Base-by-base conservation (phyloP, 1,284 basidiomycete genomes). In the Porogramme epimiltina region DNA sequence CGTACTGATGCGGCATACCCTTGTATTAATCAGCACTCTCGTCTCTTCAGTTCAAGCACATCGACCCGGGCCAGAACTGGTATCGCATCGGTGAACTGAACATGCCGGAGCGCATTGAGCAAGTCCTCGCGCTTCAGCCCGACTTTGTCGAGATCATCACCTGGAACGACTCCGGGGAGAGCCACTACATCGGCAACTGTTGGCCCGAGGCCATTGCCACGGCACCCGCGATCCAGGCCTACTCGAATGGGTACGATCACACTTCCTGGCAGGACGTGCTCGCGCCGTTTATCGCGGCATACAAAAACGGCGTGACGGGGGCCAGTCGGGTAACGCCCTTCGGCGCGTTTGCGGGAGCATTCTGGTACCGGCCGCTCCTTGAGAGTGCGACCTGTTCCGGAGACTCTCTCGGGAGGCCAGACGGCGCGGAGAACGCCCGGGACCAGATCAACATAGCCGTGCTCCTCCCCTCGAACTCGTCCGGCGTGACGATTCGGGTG, bases 181-280 rank as follows among this genome's bases (percentile, higher is more conserved):
- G 64, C 22, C 68, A 70, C 62, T 71, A 70, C 57, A 65, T 71
- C 45, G 87, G 84, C 6, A 51, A 55, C 43, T 43, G 43, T 43
- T 55, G 49, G 45, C 54, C 54, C 38, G 49, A 55, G 45, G 84
- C 85, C 9, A 82, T 89, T 55, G 77, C 84, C 55, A 83, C 84
- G 34, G 78, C 71, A 13, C 83, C 87, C 62, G 87, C 87, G 71
- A 64, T 52, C 34, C 65, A 68, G 46, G 65, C 64, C 6, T 71
- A 69, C 67, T 62, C 67, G 13, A 57, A 69, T 54, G 70, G 68
- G 24, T 61, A 66, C 49, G 61, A 67, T 47, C 70, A 71, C 55
- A 64, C 66, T 8, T 34, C 45, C 28, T 56, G 54, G 54, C 54
- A 56, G 42, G 44, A 46, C 51, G 51, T 56, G 23, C 54, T 56